Evolutionary conservation across 2,329 filamentous ascomycete species (phyloP).

Genomic region (Trichoderma pleuroti): DNA sequence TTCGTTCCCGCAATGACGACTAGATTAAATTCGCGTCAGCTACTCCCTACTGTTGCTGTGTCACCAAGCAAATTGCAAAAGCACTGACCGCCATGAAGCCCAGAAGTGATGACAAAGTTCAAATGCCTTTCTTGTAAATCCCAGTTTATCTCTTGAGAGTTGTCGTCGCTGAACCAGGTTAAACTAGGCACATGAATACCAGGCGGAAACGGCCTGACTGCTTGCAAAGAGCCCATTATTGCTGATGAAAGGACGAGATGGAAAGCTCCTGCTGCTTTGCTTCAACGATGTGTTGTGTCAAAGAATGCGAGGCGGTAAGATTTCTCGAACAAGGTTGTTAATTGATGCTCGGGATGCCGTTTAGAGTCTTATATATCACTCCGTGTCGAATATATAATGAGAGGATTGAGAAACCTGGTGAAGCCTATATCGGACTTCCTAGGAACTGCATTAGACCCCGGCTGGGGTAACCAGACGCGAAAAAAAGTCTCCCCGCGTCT

Average conservation of each 20-base stretch:
- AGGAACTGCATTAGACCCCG: not conserved
- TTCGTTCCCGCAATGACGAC: constrained; percentile 70
- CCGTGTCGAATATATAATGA: not conserved
- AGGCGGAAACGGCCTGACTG: constrained; percentile 32
- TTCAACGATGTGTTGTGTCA: not conserved
- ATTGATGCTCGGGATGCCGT: not conserved
- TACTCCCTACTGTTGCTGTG: no score
- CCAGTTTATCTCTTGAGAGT: constrained; percentile 54
- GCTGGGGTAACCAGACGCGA: not conserved
- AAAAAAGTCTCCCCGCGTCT: no score
- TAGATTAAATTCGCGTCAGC: constrained; percentile 21
- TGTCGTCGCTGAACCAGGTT: constrained; percentile 51
- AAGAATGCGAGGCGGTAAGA: not conserved
- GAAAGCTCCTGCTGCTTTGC: no score
- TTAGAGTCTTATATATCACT: not conserved
- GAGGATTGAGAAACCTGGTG: no score
- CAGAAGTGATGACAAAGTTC: constrained; percentile 43
- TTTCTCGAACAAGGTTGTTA: not conserved
- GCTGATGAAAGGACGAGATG: not conserved
- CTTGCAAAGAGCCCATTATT: constrained; percentile 32
- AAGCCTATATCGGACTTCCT: not conserved
- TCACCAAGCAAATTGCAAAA: not conserved
- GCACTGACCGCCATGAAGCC: constrained; percentile 46
- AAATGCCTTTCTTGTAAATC: constrained; percentile 47
- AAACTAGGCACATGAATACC: constrained; percentile 56